These are phyloP conservation scores for Incumbomyces delicatus DNA, from an alignment of 2,329 filamentous ascomycete genomes.

Conservation along the genomic window DNA sequence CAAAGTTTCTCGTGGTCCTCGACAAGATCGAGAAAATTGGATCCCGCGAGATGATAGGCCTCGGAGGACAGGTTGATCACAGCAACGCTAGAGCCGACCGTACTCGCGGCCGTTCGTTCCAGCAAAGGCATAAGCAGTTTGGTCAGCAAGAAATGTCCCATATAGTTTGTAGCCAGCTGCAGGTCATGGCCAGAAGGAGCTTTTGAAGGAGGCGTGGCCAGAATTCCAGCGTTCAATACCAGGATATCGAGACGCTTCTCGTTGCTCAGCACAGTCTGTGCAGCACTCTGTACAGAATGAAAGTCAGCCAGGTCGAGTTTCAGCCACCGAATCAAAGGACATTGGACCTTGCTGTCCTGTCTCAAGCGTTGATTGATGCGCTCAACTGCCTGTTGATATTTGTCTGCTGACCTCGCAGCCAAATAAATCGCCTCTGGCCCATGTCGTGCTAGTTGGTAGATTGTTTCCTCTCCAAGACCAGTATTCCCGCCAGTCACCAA, in stretches of 20 bases:
- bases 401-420: conserved; percentile 37
- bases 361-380: conserved; percentile 27
- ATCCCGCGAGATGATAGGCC: conserved; percentile 27
- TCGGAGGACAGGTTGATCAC: conserved; percentile 31
- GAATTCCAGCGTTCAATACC: conserved; percentile 39
- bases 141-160: conserved; percentile 38
- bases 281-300: conserved; percentile 37
- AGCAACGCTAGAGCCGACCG: conserved; percentile 24
- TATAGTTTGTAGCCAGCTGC: conserved; percentile 39
- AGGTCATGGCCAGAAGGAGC: conserved; percentile 36
- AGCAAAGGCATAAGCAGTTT: conserved; percentile 35
- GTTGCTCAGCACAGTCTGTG: conserved; percentile 30
- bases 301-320: conserved; percentile 44
- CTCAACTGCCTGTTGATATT: conserved; percentile 37
- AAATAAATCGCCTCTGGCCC: conserved; percentile 46
- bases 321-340: conserved; percentile 35
- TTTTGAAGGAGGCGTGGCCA: conserved; percentile 30
- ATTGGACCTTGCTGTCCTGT: conserved; percentile 14
- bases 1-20: conserved; percentile 29
- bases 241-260: conserved; percentile 36
- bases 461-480: conserved; percentile 38
- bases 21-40: conserved; percentile 25
- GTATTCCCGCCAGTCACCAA: conserved; percentile 43
- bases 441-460: conserved; percentile 42
- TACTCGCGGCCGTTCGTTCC: conserved; percentile 25